A percentile compares a stretch with the other conserved stretches of the same genome.
These are phyloP conservation scores for Schizochytrium sp. DNA, from an alignment of 108 stramenopile genomes.

Conservation along the genomic window DNA sequence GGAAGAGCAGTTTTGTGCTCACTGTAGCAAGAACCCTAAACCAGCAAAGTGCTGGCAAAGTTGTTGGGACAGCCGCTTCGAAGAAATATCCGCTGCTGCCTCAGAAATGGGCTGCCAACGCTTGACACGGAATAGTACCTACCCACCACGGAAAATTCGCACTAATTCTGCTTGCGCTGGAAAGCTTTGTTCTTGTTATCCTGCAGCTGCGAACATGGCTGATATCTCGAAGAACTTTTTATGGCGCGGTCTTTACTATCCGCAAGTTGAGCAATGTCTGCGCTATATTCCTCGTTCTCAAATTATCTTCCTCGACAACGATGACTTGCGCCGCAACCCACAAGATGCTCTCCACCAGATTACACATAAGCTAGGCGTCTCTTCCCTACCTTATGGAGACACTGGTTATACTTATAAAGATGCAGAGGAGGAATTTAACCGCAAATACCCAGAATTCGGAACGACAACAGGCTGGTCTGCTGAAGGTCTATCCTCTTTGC, in stretches of 20 bases:
- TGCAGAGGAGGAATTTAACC: neutral
- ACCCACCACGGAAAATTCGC: neutral
- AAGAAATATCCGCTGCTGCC: too few relatives aligned
- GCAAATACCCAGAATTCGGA: constrained; percentile 19
- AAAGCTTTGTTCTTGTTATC: constrained; percentile 13
- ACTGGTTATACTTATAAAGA: neutral
- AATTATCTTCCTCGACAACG: constrained; percentile 10
- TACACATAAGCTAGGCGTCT: neutral
- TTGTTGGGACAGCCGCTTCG: too few relatives aligned
- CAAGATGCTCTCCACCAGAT: neutral
- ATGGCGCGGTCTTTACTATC: constrained; percentile 54
- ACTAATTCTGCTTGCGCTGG: neutral
- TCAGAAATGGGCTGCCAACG: too few relatives aligned
- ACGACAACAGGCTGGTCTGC: constrained; percentile 26
- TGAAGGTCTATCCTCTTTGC: neutral
- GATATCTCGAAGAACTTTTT: constrained; percentile 59
- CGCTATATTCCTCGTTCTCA: constrained; percentile 30
- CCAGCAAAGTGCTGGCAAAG: too few relatives aligned
- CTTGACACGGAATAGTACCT: neutral
- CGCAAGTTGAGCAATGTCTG: neutral
- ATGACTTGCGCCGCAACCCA: constrained; percentile 43
- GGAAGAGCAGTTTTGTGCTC: too few relatives aligned
- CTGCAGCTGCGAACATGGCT: neutral
- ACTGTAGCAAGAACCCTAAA: too few relatives aligned
- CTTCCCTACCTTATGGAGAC: neutral